These are phyloP conservation scores for Skeletonema menzelii DNA, from an alignment of 108 stramenopile species.

Conservation along the genomic window DNA sequence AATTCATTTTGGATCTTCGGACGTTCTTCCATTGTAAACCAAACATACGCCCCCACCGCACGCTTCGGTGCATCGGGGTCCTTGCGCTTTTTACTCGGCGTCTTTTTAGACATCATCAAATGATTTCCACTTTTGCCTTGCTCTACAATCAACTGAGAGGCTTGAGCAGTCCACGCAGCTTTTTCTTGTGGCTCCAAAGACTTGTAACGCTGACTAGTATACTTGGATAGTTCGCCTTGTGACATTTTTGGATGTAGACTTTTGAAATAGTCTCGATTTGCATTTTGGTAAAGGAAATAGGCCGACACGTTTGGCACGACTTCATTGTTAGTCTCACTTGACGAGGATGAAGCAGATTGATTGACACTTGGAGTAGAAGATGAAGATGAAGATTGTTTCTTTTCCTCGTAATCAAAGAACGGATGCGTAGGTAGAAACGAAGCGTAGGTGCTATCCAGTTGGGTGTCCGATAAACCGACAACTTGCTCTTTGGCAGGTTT, in stretches of 20 bases:
- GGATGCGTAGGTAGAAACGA: background rate
- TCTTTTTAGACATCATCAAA: constrained; percentile 54
- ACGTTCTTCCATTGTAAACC: constrained; percentile 74
- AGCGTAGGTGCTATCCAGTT: background rate
- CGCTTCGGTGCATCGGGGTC: constrained; percentile 68
- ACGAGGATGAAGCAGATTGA: background rate
- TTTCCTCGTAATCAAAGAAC: background rate
- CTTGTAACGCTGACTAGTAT: constrained; percentile 83
- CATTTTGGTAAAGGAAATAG: constrained; percentile 69
- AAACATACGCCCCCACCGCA: constrained; percentile 64
- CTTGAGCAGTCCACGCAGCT: constrained; percentile 62
- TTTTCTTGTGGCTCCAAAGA: constrained; percentile 68
- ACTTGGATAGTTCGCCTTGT: constrained; percentile 74
- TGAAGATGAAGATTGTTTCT: background rate
- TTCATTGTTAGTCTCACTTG: background rate
- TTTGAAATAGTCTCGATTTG: constrained; percentile 72
- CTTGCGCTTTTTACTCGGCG: constrained; percentile 54
- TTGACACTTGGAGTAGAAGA: background rate
- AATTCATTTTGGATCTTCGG: constrained; percentile 67
- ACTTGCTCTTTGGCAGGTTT: background rate
- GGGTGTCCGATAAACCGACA: background rate
- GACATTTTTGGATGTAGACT: constrained; percentile 60
- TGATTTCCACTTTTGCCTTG: constrained; percentile 35
- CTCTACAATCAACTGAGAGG: constrained; percentile 22
- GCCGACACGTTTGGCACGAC: constrained; percentile 28